Evolutionary conservation across 176 grass and related monocot genomes (phyloP).

Genomic region (Zea mays): Zm-B73-REFERENCE-NAM-5.0 NC_050100.1:70475001-70475500

Average conservation of each 20-base stretch:
- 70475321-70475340: constrained; percentile 78
- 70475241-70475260: too few species aligned
- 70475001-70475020: constrained; percentile 85
- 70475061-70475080: constrained; percentile 87
- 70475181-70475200: background rate
- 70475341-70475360: constrained; percentile 72
- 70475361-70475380: constrained; percentile 74
- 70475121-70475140: constrained; percentile 88
- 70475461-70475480: constrained; percentile 60
- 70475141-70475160: constrained; percentile 96
- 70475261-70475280: too few species aligned
- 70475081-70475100: constrained; percentile 83
- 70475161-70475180: constrained; percentile 93
- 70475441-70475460: constrained; percentile 73
- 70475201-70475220: background rate
- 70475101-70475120: constrained; percentile 74
- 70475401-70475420: constrained; percentile 62
- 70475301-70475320: constrained; percentile 66
- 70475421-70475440: constrained; percentile 76
- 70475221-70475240: background rate
- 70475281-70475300: constrained; percentile 75
- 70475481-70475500: constrained; percentile 39
- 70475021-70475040: constrained; percentile 56
- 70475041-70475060: constrained; percentile 88
- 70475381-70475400: constrained; percentile 82